Percentiles rank a stretch among this genome's conserved stretches.
These are phyloP conservation scores for Heterobasidion irregulare DNA, from an alignment of 1,284 basidiomycete genomes.

Conservation along the genomic window DNA sequence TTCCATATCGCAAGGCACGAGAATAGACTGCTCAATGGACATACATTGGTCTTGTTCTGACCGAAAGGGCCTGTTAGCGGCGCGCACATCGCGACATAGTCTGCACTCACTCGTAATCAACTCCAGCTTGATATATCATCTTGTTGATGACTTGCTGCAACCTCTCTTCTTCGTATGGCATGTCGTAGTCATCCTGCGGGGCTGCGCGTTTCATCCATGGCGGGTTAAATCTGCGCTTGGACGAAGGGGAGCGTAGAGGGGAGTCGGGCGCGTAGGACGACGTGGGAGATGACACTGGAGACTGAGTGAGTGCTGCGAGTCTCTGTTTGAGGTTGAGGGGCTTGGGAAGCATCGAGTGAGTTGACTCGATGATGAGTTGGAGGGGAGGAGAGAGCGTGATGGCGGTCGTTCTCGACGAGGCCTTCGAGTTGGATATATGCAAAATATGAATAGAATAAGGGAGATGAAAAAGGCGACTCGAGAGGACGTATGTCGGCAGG, in stretches of 20 bases:
- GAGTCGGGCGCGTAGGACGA: constrained; percentile 21
- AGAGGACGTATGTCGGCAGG: too few relatives aligned
- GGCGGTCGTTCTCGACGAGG: background rate
- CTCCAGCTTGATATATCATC: constrained; percentile 81
- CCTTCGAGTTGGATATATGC: too few relatives aligned
- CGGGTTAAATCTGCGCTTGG: constrained; percentile 27
- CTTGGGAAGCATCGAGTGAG: background rate
- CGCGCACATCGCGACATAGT: background rate
- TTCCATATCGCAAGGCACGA: background rate
- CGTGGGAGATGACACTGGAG: constrained; percentile 33
- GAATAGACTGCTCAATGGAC: constrained; percentile 17
- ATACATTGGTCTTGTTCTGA: constrained; percentile 78
- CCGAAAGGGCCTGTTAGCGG: background rate
- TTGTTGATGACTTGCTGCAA: constrained; percentile 59
- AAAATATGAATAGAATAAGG: too few relatives aligned
- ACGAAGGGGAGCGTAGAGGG: constrained; percentile 14
- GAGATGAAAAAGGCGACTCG: too few relatives aligned
- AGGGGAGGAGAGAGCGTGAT: background rate
- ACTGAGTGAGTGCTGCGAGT: constrained; percentile 45
- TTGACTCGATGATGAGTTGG: background rate
- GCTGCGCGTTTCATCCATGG: constrained; percentile 26
- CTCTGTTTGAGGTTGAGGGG: constrained; percentile 46
- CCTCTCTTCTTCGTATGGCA: constrained; percentile 28
- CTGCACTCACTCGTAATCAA: constrained; percentile 69
- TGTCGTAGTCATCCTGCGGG: constrained; percentile 15